These are phyloP conservation scores for Malassezia obtusa DNA, from an alignment of 1,284 basidiomycete genomes.

Conservation along the genomic window DNA sequence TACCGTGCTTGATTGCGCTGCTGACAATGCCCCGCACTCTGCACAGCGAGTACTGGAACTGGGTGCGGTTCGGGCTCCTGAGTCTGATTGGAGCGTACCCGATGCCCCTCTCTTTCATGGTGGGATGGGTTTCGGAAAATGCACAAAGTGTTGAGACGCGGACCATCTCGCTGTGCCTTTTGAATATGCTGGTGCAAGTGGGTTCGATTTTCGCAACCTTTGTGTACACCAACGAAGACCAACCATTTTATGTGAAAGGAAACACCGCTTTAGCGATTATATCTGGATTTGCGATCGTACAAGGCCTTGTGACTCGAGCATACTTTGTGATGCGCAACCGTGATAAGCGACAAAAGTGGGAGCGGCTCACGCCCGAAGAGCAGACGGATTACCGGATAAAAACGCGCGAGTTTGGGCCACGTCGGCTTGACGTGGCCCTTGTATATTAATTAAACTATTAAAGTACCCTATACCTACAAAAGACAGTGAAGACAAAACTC, in stretches of 20 bases:
- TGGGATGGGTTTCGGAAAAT: slow-evolving; percentile 17
- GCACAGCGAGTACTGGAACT: slow-evolving; percentile 8
- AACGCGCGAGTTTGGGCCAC: background rate
- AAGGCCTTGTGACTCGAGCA: background rate
- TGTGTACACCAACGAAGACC: slow-evolving; percentile 28
- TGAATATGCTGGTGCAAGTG: slow-evolving; percentile 34
- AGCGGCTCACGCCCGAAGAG: background rate
- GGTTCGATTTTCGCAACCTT: slow-evolving; percentile 21
- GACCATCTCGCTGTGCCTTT: slow-evolving; percentile 22
- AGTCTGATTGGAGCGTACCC: slow-evolving; percentile 21
- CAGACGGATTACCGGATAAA: background rate
- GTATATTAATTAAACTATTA: background rate
- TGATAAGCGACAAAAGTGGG: background rate
- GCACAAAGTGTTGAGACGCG: slow-evolving; percentile 25
- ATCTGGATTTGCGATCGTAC: slow-evolving; percentile 19
- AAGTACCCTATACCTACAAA: too few relatives aligned
- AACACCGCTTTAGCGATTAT: slow-evolving; percentile 24
- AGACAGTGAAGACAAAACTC: too few relatives aligned
- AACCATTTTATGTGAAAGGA: slow-evolving; percentile 29
- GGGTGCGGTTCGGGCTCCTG: slow-evolving; percentile 23
- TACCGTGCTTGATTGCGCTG: slow-evolving; percentile 14
- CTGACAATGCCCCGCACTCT: slow-evolving; percentile 5
- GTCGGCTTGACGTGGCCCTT: background rate
- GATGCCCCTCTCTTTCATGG: slow-evolving; percentile 7
- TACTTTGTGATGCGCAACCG: background rate